Percentiles rank a stretch among this genome's conserved stretches.
These are phyloP conservation scores for Cladosporium sphaerospermum DNA, from an alignment of 2,329 filamentous ascomycete genomes.

Conservation along the genomic window DNA sequence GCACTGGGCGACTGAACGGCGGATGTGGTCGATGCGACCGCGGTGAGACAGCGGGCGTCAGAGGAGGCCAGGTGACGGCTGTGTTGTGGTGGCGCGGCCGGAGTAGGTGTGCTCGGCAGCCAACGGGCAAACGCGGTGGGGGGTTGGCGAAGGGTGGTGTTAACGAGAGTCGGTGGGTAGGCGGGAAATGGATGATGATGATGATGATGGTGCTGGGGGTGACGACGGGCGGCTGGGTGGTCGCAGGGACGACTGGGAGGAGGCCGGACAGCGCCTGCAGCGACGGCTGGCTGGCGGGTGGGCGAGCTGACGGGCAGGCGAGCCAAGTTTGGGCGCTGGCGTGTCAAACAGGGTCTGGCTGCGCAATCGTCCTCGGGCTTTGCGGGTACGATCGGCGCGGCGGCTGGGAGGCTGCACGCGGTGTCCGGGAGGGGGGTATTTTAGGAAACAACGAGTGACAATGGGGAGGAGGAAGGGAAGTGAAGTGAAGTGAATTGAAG, in stretches of 20 bases:
- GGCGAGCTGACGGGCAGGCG: not conserved
- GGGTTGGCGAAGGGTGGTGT: not conserved
- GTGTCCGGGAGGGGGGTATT: not conserved
- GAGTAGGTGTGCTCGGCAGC: not conserved
- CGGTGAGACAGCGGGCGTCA: slow-evolving; percentile 10
- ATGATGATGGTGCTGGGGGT: not conserved
- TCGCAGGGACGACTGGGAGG: slow-evolving; percentile 6
- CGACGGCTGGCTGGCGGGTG: not conserved
- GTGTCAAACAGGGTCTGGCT: slow-evolving; percentile 5
- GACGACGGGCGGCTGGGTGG: not conserved
- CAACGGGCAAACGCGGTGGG: not conserved
- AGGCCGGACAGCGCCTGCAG: not conserved
- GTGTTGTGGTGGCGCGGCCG: not conserved
- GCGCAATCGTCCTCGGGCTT: not conserved
- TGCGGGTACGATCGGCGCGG: slow-evolving; percentile 8
- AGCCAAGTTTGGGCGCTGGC: not conserved
- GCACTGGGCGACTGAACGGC: slow-evolving; percentile 4
- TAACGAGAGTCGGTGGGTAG: slow-evolving; percentile 4
- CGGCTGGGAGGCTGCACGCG: not conserved
- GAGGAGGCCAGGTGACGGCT: not conserved
- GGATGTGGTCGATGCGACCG: slow-evolving; percentile 5
- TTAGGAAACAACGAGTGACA: not conserved
- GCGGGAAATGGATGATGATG: slow-evolving; percentile 6
- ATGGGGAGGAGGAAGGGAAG: not conserved
- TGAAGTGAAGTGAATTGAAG: not conserved